phyloP scores from a whole-genome alignment of 1,139 yeast genomes.

The Pichia kudriavzevii region DNA sequence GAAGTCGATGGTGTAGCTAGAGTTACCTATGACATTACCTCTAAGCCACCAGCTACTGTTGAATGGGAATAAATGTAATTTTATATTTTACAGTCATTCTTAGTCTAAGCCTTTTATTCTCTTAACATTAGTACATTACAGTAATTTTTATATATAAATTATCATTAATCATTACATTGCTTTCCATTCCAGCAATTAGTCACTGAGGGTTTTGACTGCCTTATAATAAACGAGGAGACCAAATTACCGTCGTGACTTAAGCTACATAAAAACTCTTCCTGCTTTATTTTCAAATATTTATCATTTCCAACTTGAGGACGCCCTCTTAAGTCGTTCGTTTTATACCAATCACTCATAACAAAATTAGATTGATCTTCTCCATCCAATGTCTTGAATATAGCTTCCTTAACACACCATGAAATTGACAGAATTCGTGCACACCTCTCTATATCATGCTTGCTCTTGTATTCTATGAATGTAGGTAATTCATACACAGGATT shows the following conservation, averaged over 20 bases:
- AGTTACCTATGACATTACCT: conserved; percentile 96
- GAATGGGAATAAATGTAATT: conserved; percentile 80
- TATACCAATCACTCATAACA: conserved; percentile 56
- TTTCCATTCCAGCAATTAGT: too few relatives aligned
- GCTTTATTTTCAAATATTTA: conserved; percentile 20
- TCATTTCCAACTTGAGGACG: conserved; percentile 35
- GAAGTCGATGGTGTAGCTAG: conserved; percentile 99
- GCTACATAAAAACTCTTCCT: conserved; percentile 47
- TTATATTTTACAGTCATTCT: too few relatives aligned
- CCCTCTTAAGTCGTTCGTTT: conserved; percentile 31
- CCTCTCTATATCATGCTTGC: conserved; percentile 20
- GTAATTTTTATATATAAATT: too few relatives aligned
- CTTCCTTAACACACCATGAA: conserved; percentile 73
- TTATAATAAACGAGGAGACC: conserved; percentile 35
- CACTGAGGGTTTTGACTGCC: conserved; percentile 32
- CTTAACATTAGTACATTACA: too few relatives aligned
- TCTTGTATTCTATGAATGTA: conserved; percentile 24
- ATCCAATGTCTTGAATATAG: conserved; percentile 57
- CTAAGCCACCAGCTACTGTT: conserved; percentile 99
- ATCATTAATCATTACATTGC: too few relatives aligned
- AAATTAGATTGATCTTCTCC: conserved; percentile 42
- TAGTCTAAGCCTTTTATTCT: too few relatives aligned
- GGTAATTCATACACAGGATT: conserved; percentile 44
- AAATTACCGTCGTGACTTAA: conserved; percentile 62
- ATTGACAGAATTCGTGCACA: conserved; percentile 37